Evolutionary conservation across 768 basidiomycete genomes (phyloP).

Genomic region (Rhodocollybia butyracea): DNA sequence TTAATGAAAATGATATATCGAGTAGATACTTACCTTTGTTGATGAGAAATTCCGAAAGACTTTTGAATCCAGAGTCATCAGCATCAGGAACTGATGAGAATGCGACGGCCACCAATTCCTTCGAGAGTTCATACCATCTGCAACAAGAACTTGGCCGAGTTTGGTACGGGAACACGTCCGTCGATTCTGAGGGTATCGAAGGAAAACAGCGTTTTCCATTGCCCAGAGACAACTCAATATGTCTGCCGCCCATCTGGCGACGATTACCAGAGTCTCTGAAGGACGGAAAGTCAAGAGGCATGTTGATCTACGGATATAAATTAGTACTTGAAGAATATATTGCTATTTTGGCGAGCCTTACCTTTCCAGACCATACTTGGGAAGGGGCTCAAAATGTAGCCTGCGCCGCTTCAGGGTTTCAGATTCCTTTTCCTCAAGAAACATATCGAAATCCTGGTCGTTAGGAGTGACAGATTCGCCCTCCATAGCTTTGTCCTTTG

Average conservation of each 20-base stretch:
- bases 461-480: conserved; percentile 45
- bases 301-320: conserved; percentile 50
- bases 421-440: conserved; percentile 59
- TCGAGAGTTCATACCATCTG: conserved; percentile 75
- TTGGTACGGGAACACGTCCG: conserved; percentile 77
- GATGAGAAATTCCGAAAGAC: conserved; percentile 64
- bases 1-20: conserved; percentile 4
- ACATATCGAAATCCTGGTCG: conserved; percentile 87
- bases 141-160: conserved; percentile 74
- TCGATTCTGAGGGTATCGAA: conserved; percentile 69
- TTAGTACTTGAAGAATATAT: conserved; percentile 1
- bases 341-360: conserved; percentile 28
- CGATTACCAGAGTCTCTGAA: conserved; percentile 64
- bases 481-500: conserved; percentile 39
- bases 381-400: conserved; percentile 53
- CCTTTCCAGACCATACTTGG: conserved; percentile 74
- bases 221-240: conserved; percentile 51
- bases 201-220: conserved; percentile 81
- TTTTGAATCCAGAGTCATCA: conserved; percentile 50
- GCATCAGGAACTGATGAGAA: conserved; percentile 52
- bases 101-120: conserved; percentile 77
- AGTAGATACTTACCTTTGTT: conserved; percentile 57
- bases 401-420: conserved; percentile 37
- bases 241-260: conserved; percentile 76
- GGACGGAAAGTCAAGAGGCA: conserved; percentile 73